phyloP scores from a whole-genome alignment of 768 basidiomycete species.

The Dentipellis sp. region DNA sequence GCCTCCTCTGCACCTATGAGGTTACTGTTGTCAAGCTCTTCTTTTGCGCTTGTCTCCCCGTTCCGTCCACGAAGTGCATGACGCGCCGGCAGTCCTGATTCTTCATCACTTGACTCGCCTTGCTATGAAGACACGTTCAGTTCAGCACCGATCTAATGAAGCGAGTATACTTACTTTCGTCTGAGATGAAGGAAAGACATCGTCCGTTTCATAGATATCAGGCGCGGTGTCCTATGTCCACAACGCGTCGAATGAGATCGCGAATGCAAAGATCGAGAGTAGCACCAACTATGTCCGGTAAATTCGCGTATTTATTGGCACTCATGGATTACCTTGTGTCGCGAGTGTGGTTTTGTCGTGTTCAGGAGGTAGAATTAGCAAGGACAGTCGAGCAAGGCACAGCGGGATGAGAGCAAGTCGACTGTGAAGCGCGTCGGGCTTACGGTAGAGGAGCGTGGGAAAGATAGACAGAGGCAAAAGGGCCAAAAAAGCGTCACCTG shows the following conservation, averaged over 20 bases:
- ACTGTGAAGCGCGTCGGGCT: background rate
- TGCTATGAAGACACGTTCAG: constrained; percentile 28
- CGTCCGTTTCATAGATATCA: constrained; percentile 90
- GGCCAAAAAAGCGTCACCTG: constrained; percentile 19
- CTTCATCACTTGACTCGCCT: constrained; percentile 62
- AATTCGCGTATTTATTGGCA: constrained; percentile 69
- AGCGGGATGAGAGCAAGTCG: background rate
- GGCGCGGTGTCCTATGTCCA: constrained; percentile 76
- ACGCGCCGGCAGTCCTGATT: constrained; percentile 34
- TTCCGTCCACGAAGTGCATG: constrained; percentile 28
- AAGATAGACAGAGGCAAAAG: background rate
- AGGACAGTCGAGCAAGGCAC: background rate
- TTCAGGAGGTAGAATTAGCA: background rate
- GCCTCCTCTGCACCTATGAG: constrained; percentile 62
- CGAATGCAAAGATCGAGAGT: background rate
- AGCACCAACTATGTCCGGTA: constrained; percentile 85
- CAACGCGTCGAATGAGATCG: background rate
- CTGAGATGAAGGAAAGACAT: constrained; percentile 48
- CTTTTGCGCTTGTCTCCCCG: constrained; percentile 32
- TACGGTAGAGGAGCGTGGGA: background rate
- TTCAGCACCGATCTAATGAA: background rate
- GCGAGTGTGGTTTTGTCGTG: background rate
- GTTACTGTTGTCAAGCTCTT: constrained; percentile 63
- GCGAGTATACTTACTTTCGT: constrained; percentile 34
- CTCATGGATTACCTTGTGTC: background rate